phyloP scores from a whole-genome alignment of 73 alveolate genomes.

The Uronychia setigera region DNA sequence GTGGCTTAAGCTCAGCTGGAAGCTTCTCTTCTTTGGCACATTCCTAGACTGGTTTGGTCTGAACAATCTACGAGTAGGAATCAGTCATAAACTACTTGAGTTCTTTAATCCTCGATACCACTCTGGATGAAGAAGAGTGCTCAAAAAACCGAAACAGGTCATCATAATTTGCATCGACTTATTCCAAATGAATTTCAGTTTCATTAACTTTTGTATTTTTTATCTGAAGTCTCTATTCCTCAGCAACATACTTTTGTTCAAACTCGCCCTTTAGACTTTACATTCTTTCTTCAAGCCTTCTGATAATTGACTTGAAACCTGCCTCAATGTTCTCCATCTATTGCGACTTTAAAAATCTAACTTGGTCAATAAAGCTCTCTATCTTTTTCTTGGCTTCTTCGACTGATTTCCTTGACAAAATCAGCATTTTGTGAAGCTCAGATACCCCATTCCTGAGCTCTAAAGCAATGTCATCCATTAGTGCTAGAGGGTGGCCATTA shows the following conservation, averaged over 20 bases:
- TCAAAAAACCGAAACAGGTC: not conserved
- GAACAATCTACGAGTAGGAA: not conserved
- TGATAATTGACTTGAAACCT: slow-evolving; percentile 1
- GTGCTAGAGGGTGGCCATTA: slow-evolving; percentile 13
- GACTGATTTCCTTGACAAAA: not conserved
- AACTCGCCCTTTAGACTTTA: not conserved
- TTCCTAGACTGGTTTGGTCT: not conserved
- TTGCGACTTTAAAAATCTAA: not conserved
- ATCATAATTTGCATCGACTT: not conserved
- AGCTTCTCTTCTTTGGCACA: not conserved
- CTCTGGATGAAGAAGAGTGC: not conserved
- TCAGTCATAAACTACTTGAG: not conserved
- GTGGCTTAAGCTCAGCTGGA: not conserved
- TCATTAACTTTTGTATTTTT: not conserved
- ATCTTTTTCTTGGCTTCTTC: not conserved
- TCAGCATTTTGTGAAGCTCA: not conserved
- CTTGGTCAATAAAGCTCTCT: not conserved
- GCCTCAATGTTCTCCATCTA: not conserved
- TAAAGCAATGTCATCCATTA: not conserved
- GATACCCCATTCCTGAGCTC: not conserved
- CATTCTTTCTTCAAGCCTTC: slow-evolving; percentile 5
- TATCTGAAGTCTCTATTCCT: not conserved
- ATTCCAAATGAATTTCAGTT: not conserved
- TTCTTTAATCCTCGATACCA: not conserved
- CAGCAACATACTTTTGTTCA: not conserved